A percentile compares a stretch with the other conserved stretches of the same genome.
Evolutionary conservation across 164 flowering plant genomes (phyloP).

Genomic region (Santalum album): DNA sequence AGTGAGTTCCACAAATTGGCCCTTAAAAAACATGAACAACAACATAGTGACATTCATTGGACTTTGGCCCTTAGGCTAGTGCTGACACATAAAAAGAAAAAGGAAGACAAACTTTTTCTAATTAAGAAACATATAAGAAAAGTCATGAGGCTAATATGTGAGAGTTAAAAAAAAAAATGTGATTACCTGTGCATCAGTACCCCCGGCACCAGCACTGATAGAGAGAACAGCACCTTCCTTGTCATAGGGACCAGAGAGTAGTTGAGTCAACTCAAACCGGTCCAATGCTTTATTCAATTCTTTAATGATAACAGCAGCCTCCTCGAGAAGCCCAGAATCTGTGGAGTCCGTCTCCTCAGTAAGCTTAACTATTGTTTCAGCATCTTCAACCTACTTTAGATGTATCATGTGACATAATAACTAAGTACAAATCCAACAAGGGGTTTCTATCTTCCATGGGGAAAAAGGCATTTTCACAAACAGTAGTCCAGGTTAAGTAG

Average conservation of each 20-base stretch:
- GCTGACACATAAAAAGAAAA: too few relatives aligned
- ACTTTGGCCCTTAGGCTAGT: too few relatives aligned
- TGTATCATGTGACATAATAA: conserved; percentile 10
- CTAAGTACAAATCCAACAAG: too few relatives aligned
- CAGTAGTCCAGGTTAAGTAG: too few relatives aligned
- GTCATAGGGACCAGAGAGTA: conserved; percentile 94
- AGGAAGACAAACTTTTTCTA: too few relatives aligned
- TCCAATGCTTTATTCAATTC: conserved; percentile 71
- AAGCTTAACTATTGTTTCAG: conserved; percentile 74
- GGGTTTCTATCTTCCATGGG: too few relatives aligned
- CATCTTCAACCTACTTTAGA: conserved; percentile 66
- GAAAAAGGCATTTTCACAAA: too few relatives aligned
- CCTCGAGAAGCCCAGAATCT: conserved; percentile 76
- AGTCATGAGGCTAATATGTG: background rate
- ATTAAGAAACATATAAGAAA: too few relatives aligned
- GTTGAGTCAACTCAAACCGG: conserved; percentile 75
- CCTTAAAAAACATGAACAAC: too few relatives aligned
- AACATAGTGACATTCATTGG: too few relatives aligned
- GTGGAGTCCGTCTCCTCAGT: conserved; percentile 89
- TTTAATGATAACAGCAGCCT: conserved; percentile 53
- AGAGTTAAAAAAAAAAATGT: conserved; percentile 1
- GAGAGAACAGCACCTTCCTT: conserved; percentile 87
- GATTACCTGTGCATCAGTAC: conserved; percentile 97
- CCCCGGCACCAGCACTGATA: conserved; percentile 96
- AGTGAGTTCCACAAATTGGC: too few relatives aligned